Conservation (phyloP, 2,329 filamentous ascomycete genomes). For the Scedosporium boydii region DNA sequence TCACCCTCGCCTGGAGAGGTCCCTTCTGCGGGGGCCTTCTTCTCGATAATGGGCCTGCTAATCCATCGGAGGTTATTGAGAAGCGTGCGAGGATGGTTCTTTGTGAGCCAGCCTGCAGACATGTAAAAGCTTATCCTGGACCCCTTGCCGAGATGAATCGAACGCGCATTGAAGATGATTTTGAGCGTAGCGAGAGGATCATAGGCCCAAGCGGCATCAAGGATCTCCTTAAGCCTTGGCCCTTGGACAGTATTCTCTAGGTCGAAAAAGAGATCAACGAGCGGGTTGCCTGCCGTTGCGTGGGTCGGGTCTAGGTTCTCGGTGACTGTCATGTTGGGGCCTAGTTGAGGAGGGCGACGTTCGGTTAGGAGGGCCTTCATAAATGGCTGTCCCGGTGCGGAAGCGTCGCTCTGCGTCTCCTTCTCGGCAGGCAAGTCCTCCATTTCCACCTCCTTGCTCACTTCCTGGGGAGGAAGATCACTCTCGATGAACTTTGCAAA, state of each 20-base stretch:
- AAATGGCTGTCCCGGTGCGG: neutral
- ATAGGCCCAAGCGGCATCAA: constrained; percentile 38
- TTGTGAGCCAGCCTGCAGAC: constrained; percentile 44
- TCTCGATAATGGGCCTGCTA: constrained; percentile 43
- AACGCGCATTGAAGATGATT: constrained; percentile 50
- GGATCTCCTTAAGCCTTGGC: constrained; percentile 26
- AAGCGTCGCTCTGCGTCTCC: neutral
- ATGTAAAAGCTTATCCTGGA: constrained; percentile 38
- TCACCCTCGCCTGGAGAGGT: constrained; percentile 21
- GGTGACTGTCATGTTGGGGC: constrained; percentile 37
- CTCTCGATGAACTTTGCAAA: constrained; percentile 22
- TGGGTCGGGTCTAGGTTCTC: constrained; percentile 41
- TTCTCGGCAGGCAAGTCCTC: neutral
- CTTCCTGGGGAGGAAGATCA: constrained; percentile 13
- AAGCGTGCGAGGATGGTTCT: constrained; percentile 44
- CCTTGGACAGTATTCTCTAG: constrained; percentile 31
- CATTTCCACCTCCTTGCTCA: neutral
- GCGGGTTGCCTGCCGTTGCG: constrained; percentile 30
- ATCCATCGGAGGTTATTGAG: constrained; percentile 45
- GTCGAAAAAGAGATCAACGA: constrained; percentile 47
- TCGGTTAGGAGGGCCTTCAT: neutral
- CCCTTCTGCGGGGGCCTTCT: constrained; percentile 28
- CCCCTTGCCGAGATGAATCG: constrained; percentile 51
- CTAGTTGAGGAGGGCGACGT: neutral
- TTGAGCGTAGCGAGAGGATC: constrained; percentile 42